Base-by-base conservation (phyloP, 352 stramenopile genomes). In the Salisapilia sapeloensis region DNA sequence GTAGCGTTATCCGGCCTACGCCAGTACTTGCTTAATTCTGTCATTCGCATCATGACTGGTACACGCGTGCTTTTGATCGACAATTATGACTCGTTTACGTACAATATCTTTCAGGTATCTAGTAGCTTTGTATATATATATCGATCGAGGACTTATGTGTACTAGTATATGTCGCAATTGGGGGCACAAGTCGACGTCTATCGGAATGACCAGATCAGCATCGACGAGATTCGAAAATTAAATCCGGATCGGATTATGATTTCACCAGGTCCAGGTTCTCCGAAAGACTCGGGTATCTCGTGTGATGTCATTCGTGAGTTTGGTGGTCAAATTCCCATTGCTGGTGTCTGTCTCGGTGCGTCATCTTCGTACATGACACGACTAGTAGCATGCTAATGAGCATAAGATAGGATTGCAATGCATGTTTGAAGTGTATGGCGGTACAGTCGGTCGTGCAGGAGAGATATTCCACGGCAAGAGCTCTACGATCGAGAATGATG, bases 81-180 rank as follows among this genome's bases (percentile, higher is more conserved):
- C 60, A 91, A 91, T 51, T 91, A 91, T 37, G 76, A 91, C 63
- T 91, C 76, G 42, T 91, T 91, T 61, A 87, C 72, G 50, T 91
- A 91, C 64, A 91, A 91, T 51, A 67, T 91, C 45, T 89, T 70
- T 51, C 74, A 89, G 60, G 69, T 79, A 27, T 16, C 43, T 26
- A 12, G 17, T 4, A 13, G n/a, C 6, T 17, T 23, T 8, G 16
- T 13, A 3, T 39, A 4, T 30, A 7, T 38, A 11, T 26, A 14
- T 17, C 31, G 8, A n/a, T 17, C 10, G 18, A 23, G 6, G 24
- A 8, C 21, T 18, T 48, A 19, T 12, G 11, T 5, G 25, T 48
- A 3, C 10, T 34, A 87, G 67, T 89, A 89, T 51, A 79, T 91
- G 72, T 61, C 72, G 19, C 62, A 91, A 33, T 50, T 91, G 4